A percentile compares a stretch with the other conserved stretches of the same genome.
Evolutionary conservation across 495 filamentous ascomycete species (phyloP).

Genomic region (Clavariopsis aquatica): DNA sequence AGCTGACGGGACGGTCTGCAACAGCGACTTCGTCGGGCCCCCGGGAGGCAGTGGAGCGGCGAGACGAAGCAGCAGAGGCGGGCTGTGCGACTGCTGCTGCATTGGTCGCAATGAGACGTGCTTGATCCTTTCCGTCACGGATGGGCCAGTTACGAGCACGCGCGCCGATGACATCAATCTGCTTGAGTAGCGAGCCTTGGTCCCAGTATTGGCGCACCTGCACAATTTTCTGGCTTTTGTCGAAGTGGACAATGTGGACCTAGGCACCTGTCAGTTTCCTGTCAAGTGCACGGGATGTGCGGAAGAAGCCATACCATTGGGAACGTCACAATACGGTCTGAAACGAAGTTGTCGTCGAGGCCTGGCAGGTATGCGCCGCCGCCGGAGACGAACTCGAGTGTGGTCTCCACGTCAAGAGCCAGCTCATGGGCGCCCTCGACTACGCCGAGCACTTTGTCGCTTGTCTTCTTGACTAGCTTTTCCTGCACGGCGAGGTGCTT

Average conservation of each 20-base stretch:
- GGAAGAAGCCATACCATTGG: constrained; percentile 66
- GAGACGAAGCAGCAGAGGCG: constrained; percentile 25
- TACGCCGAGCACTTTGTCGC: constrained; percentile 68
- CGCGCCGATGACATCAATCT: constrained; percentile 88
- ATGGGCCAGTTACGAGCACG: constrained; percentile 92
- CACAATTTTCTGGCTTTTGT: constrained; percentile 70
- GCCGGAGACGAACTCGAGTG: constrained; percentile 74
- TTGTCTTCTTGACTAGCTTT: constrained; percentile 73
- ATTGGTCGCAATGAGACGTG: constrained; percentile 63
- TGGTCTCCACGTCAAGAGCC: constrained; percentile 77
- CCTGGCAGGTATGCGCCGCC: constrained; percentile 87
- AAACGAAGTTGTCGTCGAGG: constrained; percentile 91
- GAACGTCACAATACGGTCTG: constrained; percentile 77
- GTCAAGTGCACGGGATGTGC: not conserved
- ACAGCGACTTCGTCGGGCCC: constrained; percentile 36
- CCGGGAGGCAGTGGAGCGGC: constrained; percentile 28
- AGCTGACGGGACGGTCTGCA: constrained; percentile 49
- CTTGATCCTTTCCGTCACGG: constrained; percentile 82
- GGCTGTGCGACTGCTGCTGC: constrained; percentile 34
- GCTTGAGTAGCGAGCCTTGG: constrained; percentile 87
- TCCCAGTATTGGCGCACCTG: constrained; percentile 93
- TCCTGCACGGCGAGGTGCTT: constrained; percentile 71
- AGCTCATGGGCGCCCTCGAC: constrained; percentile 71
- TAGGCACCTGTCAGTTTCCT: constrained; percentile 49
- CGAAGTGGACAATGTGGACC: constrained; percentile 89